phyloP scores from a whole-genome alignment of 371 early-diverging fungal genomes.

The Rhizomucor pusillus region DNA sequence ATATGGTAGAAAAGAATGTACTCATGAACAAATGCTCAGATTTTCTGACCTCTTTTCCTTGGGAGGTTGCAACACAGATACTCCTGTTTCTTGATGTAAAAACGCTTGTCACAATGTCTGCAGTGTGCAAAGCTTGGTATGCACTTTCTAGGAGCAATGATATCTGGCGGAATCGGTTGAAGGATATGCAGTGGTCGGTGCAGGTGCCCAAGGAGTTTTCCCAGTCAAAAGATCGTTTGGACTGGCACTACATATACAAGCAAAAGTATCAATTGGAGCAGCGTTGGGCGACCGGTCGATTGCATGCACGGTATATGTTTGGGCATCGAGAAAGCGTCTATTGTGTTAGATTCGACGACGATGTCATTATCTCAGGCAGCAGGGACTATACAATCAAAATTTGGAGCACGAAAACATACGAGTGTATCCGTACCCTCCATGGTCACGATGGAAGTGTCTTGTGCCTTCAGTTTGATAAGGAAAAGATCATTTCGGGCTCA shows the following conservation, averaged over 20 bases:
- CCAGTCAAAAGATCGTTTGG: constrained; percentile 5
- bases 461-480: constrained; percentile 80
- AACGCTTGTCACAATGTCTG: neutral
- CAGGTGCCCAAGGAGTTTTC: neutral
- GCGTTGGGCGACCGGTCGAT: constrained; percentile 36
- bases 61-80: constrained; percentile 18
- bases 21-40: constrained; percentile 3
- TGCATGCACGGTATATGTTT: constrained; percentile 39
- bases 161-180: constrained; percentile 1
- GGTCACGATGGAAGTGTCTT: constrained; percentile 93
- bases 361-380: constrained; percentile 87
- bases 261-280: constrained; percentile 34
- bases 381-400: constrained; percentile 88
- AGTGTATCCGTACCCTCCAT: constrained; percentile 65
- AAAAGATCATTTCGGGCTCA: constrained; percentile 87
- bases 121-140: constrained; percentile 1
- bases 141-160: neutral
- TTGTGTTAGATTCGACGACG: constrained; percentile 87
- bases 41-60: constrained; percentile 16
- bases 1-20: too few relatives aligned
- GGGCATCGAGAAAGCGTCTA: constrained; percentile 96
- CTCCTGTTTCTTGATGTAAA: constrained; percentile 10
- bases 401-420: constrained; percentile 65
- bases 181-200: neutral
- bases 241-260: constrained; percentile 36